These are phyloP conservation scores for Thraustochytrium sp. DNA, from an alignment of 352 stramenopile species.

Conservation along the genomic window DNA sequence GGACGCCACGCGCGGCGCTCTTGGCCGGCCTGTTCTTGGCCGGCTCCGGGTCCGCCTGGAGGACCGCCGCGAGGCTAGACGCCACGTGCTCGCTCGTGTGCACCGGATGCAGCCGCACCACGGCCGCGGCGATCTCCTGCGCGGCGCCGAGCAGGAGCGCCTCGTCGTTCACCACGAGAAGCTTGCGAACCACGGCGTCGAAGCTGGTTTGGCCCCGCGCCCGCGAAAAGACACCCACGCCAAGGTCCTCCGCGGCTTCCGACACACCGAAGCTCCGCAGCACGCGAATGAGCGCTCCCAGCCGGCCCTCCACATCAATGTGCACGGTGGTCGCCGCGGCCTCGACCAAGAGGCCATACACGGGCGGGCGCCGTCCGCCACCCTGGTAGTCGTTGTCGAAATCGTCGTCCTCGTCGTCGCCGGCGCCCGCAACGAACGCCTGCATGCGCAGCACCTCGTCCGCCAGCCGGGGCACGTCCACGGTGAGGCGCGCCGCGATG, in stretches of 20 bases:
- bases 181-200: neutral
- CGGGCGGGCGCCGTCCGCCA: neutral
- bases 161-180: neutral
- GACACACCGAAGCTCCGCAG: neutral
- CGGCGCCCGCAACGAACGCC: neutral
- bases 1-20: neutral
- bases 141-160: neutral
- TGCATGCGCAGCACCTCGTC: neutral
- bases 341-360: neutral
- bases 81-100: neutral
- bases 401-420: neutral
- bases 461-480: conserved; percentile 1
- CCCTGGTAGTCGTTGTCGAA: neutral
- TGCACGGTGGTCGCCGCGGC: neutral
- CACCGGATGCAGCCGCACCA: neutral
- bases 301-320: neutral
- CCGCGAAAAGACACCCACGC: neutral
- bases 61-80: neutral
- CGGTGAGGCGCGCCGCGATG: neutral
- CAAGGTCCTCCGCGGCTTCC: neutral
- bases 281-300: neutral
- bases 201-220: neutral
- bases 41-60: neutral
- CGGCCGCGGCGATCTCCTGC: neutral
- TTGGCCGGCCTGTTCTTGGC: neutral